Base-by-base conservation (phyloP, 2,329 filamentous ascomycete species). In the Aspergillus candidus region DNA sequence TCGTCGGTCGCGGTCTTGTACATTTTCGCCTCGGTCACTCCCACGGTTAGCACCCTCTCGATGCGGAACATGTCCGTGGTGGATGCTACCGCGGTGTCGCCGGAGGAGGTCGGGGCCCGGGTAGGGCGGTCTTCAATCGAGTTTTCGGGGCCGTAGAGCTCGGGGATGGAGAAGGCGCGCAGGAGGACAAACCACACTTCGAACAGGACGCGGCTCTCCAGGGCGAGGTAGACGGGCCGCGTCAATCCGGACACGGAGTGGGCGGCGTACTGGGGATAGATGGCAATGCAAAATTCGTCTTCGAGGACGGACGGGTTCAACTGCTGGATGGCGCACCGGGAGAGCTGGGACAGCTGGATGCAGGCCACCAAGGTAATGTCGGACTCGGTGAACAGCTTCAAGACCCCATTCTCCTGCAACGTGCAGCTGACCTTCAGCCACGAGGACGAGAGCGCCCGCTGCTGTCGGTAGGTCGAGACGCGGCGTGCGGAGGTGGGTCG, bases 151-250 rank as follows among this genome's bases (percentile, higher is more conserved):
- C 83, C 87, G 61, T 95, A 97, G 11, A 97, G 75, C 56, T 96
- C 89, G 0, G 93, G 91, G 36, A 94, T 83, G 0, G 91, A 88
- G 64, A 96, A 96, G 0, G 91, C 89, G 50, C 91, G 81, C 27
- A 98, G 67, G 8, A 98, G 72, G 6, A 95, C 90, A 58, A 94
- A 91, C 93, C 93, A 98, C 11, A 96, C 93, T 63, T 98, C 93
- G 57, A 94, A 95, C n/a, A 94, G 74, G 6, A 94, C 82, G 34
- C 90, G 80, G 18, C 81, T 90, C 55, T 97, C 91, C 35, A 96
- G 70, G 3, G 88, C 86, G 30, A 98, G 74, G 61, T 94, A 96
- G 31, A 97, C 83, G 0, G 93, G 91, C n/a, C 87, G 82, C 47
- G 88, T 83, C 22, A 91, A 84, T 44, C 91, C 74, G 13, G 84